Conservation (phyloP, 768 basidiomycete species). For the Mycena vulgaris region DNA sequence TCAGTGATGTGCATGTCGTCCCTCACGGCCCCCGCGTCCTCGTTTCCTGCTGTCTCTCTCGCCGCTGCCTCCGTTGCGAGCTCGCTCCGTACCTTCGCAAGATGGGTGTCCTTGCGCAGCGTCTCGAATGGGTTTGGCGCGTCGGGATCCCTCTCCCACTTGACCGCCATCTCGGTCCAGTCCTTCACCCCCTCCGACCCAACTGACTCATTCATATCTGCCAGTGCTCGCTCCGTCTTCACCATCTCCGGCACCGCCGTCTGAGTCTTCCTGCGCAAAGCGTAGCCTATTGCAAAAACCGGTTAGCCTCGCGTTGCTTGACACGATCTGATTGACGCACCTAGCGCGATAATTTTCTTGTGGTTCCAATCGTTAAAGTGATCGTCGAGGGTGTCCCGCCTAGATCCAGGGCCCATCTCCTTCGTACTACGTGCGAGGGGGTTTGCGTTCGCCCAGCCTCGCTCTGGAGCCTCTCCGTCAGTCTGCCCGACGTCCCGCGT, state of each 20-base stretch:
- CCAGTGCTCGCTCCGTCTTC: not conserved
- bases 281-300: not conserved
- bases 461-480: conserved; percentile 54
- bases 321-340: not conserved
- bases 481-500: conserved; percentile 44
- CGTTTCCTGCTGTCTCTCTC: not conserved
- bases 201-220: not conserved
- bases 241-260: conserved; percentile 1
- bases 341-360: not conserved
- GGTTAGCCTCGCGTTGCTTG: no score
- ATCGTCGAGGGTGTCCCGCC: conserved; percentile 47
- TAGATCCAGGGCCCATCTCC: conserved; percentile 52
- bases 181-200: not conserved
- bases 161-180: conserved; percentile 7
- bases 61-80: not conserved
- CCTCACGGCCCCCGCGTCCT: not conserved
- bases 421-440: conserved; percentile 43
- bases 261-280: not conserved
- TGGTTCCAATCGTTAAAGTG: conserved; percentile 33
- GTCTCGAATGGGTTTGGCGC: not conserved
- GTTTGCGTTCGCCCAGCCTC: conserved; percentile 50
- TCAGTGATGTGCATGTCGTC: conserved; percentile 2
- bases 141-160: not conserved
- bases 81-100: not conserved
- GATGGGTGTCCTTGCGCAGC: not conserved